Evolutionary conservation across 371 early-diverging fungal genomes (phyloP).

Genomic region (Mortierella sp.): DNA sequence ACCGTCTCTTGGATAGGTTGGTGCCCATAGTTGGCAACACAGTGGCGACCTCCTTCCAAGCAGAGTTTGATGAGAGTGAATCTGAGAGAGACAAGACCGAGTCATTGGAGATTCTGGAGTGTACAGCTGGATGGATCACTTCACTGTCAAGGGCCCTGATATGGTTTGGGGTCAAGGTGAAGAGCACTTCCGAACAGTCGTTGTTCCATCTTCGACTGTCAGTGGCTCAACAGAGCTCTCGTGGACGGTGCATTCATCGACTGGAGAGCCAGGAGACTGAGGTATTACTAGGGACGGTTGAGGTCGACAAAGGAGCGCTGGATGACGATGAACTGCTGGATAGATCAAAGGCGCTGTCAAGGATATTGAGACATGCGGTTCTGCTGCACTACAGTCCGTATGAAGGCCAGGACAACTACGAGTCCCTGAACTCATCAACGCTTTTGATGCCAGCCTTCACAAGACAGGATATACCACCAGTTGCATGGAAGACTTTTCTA

Average conservation of each 20-base stretch:
- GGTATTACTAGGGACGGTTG: neutral
- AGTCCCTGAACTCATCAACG: neutral
- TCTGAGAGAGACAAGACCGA: neutral
- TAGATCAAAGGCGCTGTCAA: conserved; percentile 1
- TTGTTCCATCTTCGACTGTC: conserved; percentile 23
- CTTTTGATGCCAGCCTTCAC: neutral
- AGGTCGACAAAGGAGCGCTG: neutral
- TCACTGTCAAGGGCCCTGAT: neutral
- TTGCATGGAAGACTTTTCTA: neutral
- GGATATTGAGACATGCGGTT: conserved; percentile 4
- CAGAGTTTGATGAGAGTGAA: neutral
- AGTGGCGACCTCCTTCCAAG: neutral
- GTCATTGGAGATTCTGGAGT: conserved; percentile 4
- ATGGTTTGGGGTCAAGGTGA: conserved; percentile 15
- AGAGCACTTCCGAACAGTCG: conserved; percentile 12
- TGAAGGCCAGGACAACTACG: neutral
- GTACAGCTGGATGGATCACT: conserved; percentile 23
- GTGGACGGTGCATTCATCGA: neutral
- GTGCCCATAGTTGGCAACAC: conserved; percentile 21
- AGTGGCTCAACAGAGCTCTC: neutral
- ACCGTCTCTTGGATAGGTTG: conserved; percentile 21
- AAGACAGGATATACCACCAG: neutral
- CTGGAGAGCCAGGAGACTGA: neutral
- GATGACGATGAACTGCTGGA: conserved; percentile 12
- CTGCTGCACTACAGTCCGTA: conserved; percentile 7